Percentiles rank a stretch among this genome's conserved stretches.
phyloP scores from a whole-genome alignment of 2,329 filamentous ascomycete genomes.

The Aspergillus spinulosporus region DNA sequence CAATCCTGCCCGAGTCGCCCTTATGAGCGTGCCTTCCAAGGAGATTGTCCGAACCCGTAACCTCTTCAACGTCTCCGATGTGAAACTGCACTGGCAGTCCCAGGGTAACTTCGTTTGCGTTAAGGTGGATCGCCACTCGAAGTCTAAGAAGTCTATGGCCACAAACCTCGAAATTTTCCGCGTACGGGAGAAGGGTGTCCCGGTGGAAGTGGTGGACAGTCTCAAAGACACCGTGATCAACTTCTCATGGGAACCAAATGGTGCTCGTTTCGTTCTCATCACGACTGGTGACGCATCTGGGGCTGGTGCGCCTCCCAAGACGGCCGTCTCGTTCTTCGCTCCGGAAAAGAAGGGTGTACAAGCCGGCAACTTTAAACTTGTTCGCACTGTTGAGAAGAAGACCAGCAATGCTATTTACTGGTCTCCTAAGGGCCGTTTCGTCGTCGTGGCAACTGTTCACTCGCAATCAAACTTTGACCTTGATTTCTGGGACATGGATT shows the following conservation, averaged over 20 bases:
- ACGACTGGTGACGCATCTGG: conserved; percentile 82
- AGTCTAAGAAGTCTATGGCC: conserved; percentile 96
- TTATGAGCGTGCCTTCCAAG: conserved; percentile 96
- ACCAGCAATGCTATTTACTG: conserved; percentile 99
- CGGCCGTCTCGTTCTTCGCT: conserved; percentile 91
- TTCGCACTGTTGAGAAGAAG: conserved; percentile 96
- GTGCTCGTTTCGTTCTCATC: conserved; percentile 95
- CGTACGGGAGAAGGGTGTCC: conserved; percentile 93
- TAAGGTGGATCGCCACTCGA: conserved; percentile 98
- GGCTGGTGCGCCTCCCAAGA: conserved; percentile 87
- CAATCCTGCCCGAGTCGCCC: conserved; percentile 93
- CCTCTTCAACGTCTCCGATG: conserved; percentile 96
- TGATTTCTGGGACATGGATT: conserved; percentile 97
- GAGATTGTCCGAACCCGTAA: conserved; percentile 92
- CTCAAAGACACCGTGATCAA: conserved; percentile 99
- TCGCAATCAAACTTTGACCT: conserved; percentile 93
- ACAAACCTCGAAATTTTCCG: conserved; percentile 99
- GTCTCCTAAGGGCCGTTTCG: conserved; percentile 93
- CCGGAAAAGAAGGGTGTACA: conserved; percentile 88
- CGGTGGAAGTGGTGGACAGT: conserved; percentile 94
- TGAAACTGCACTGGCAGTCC: conserved; percentile 98
- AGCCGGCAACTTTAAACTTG: conserved; percentile 92
- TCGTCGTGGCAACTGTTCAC: conserved; percentile 88
- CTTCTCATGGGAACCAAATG: conserved; percentile 99
- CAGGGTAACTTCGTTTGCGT: conserved; percentile 92